Evolutionary conservation across 768 basidiomycete species (phyloP).

Genomic region (Lactarius tabidus): DNA sequence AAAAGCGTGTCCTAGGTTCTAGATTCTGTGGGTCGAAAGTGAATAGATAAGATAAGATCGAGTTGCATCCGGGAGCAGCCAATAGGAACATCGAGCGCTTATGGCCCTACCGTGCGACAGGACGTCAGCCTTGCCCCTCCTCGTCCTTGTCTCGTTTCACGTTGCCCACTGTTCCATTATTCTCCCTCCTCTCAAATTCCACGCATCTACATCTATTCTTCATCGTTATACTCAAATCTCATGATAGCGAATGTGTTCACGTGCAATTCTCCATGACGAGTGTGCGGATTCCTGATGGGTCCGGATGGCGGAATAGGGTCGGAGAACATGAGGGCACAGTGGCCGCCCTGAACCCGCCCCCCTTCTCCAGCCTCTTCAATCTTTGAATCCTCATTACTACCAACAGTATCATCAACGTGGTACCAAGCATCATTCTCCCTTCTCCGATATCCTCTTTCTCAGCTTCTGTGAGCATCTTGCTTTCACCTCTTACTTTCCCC

Average conservation of each 20-base stretch:
- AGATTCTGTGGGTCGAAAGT: not conserved
- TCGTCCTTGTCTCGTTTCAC: constrained; percentile 22
- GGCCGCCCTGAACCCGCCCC: constrained; percentile 5
- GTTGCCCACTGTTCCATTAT: constrained; percentile 1
- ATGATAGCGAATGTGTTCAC: not conserved
- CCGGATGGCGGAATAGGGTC: constrained; percentile 19
- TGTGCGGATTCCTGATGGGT: constrained; percentile 5
- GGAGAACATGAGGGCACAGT: constrained; percentile 18
- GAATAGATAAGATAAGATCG: constrained; percentile 20
- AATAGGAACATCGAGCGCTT: constrained; percentile 11
- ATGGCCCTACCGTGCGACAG: constrained; percentile 17
- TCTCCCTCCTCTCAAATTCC: constrained; percentile 7
- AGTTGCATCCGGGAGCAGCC: not conserved
- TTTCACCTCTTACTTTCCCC: not conserved
- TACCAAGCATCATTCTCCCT: not conserved
- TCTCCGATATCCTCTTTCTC: not conserved
- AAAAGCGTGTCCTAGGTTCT: not conserved
- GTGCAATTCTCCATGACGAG: constrained; percentile 4
- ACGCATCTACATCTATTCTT: not conserved
- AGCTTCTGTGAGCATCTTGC: not conserved
- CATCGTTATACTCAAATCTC: not conserved
- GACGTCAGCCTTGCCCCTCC: constrained; percentile 17
- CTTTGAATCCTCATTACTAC: not conserved
- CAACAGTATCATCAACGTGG: not conserved
- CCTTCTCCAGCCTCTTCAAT: not conserved